These are phyloP conservation scores for Epicoccum nigrum DNA, from an alignment of 2,329 filamentous ascomycete species.

Conservation along the genomic window DNA sequence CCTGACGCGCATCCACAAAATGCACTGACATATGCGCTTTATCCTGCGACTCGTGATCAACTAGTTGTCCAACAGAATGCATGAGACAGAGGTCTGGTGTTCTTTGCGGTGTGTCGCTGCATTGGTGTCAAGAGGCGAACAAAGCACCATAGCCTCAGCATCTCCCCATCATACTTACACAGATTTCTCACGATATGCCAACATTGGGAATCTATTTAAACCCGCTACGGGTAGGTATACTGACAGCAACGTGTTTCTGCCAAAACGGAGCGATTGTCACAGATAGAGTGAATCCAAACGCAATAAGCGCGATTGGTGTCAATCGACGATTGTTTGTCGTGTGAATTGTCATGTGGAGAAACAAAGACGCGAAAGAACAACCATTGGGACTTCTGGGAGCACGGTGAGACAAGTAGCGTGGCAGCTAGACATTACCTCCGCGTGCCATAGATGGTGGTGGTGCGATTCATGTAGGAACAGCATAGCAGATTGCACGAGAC, in stretches of 20 bases:
- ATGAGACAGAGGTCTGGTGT: not conserved
- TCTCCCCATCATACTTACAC: too few relatives aligned
- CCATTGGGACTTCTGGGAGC: conserved; percentile 11
- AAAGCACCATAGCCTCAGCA: not conserved
- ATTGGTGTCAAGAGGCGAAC: conserved; percentile 1
- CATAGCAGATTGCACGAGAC: not conserved
- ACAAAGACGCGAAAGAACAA: conserved; percentile 2
- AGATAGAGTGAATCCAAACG: conserved; percentile 6
- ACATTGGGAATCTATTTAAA: too few relatives aligned
- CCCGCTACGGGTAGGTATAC: too few relatives aligned
- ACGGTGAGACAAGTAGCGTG: conserved; percentile 8
- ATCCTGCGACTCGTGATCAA: not conserved
- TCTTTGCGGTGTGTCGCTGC: not conserved
- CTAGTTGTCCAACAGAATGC: not conserved
- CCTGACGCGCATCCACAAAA: not conserved
- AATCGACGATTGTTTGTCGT: conserved; percentile 9
- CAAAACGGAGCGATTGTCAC: conserved; percentile 1
- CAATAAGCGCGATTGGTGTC: not conserved
- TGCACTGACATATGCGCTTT: not conserved
- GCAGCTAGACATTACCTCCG: conserved; percentile 5
- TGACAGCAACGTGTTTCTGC: too few relatives aligned
- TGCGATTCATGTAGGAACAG: not conserved
- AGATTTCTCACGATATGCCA: too few relatives aligned
- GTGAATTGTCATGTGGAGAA: conserved; percentile 1
- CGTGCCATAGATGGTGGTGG: not conserved